Base-by-base conservation (phyloP, 2,329 filamentous ascomycete genomes). In the Phyllosticta ampelicida region DNA sequence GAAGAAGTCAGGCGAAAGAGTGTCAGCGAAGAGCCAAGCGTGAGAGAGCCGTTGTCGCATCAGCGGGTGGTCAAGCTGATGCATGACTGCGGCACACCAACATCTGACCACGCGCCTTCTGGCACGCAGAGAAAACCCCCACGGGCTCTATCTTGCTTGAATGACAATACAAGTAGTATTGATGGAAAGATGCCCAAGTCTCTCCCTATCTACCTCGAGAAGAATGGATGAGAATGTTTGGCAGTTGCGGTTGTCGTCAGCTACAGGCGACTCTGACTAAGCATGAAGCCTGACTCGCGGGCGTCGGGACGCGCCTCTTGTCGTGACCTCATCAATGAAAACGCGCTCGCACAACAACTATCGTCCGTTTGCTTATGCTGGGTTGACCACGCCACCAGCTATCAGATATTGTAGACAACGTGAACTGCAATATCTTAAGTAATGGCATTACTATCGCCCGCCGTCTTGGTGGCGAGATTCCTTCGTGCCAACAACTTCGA, bases 381-480 rank as follows among this genome's bases (percentile, higher is more conserved):
- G 13, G 6, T 36, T 36, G n/a, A n/a, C n/a, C 13, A n/a, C 13
- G 3, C 11, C 36, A 6, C n/a, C 13, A 3, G 16, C 13, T 16
- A 13, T 16, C 8, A 36, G 16, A 16, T 26, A 4, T 26, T 26
- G 23, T 6, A 44, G 13, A 1, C 16, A 1, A n/a, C 16, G n/a
- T n/a, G 4, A 44, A n/a, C 3, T 5, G 13, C 5, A 4, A 5
- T n/a, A n/a, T n/a, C n/a, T n/a, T n/a, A n/a, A n/a, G n/a, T 1
- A 2, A 58, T 58, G 55, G 11, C 51, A 10, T 9, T 71, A n/a
- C 67, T 68, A 10, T 74, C 72, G 10, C 71, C 73, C 10, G 66
- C 69, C 29, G 67, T 75, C 49, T 65, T 76, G 11, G 72, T 77
- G 18, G 74, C 74, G 21, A 70, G 69, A 4, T 77, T 70, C 54